Conservation (phyloP, 2,329 filamentous ascomycete species). For the Sordariomycetes sp. region DNA sequence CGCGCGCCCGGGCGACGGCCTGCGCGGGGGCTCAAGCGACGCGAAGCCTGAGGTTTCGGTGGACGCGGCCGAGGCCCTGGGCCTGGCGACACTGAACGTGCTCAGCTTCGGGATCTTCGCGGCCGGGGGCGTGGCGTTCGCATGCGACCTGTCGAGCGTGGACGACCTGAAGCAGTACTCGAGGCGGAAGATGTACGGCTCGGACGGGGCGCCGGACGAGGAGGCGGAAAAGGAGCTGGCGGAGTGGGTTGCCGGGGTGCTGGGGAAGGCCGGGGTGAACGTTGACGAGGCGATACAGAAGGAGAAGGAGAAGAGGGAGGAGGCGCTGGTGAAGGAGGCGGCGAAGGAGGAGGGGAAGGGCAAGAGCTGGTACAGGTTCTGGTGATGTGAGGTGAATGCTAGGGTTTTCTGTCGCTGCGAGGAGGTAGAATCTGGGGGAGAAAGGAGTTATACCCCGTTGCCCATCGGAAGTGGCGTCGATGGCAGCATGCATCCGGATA, state of each 20-base stretch:
- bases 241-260: slow-evolving; percentile 47
- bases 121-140: slow-evolving; percentile 64
- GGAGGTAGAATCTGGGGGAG: not conserved
- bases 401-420: not conserved
- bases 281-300: not conserved
- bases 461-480: too few relatives aligned
- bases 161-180: slow-evolving; percentile 51
- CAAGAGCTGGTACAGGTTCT: not conserved
- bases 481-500: too few relatives aligned
- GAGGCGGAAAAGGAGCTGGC: slow-evolving; percentile 51
- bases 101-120: slow-evolving; percentile 63
- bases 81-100: slow-evolving; percentile 80
- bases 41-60: slow-evolving; percentile 47
- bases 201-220: slow-evolving; percentile 19
- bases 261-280: slow-evolving; percentile 36
- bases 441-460: too few relatives aligned
- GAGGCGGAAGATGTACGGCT: slow-evolving; percentile 24
- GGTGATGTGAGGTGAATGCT: not conserved
- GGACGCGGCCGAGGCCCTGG: slow-evolving; percentile 75
- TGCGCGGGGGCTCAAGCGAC: slow-evolving; percentile 17
- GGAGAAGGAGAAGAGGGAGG: not conserved
- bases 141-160: slow-evolving; percentile 62
- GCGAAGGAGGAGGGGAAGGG: not conserved
- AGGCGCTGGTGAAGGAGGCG: not conserved
- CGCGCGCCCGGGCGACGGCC: slow-evolving; percentile 14